Evolutionary conservation across 2,329 filamentous ascomycete species (phyloP).

Genomic region (Microthyrium microscopicum): DNA sequence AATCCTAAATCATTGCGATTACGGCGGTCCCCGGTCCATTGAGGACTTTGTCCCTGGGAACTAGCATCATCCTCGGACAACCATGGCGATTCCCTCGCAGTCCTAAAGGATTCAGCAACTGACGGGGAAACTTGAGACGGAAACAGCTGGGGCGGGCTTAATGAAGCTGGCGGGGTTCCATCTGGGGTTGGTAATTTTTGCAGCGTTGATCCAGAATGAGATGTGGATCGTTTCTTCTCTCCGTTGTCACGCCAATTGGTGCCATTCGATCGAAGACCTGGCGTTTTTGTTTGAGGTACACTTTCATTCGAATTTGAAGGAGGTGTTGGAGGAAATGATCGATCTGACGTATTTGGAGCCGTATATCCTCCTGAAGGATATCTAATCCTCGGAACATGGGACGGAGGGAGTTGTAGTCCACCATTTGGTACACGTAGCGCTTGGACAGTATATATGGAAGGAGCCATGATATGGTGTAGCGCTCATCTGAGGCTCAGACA

Average conservation of each 20-base stretch:
- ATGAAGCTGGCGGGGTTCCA: slow-evolving; percentile 15
- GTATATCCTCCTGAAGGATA: too few species aligned
- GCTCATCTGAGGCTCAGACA: too few species aligned
- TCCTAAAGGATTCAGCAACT: slow-evolving; percentile 30
- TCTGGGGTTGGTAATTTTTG: slow-evolving; percentile 20
- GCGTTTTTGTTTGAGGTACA: not conserved
- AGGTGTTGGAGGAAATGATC: slow-evolving; percentile 5
- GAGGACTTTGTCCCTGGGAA: slow-evolving; percentile 1
- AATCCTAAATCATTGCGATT: not conserved
- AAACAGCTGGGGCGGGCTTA: not conserved
- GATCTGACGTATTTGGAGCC: too few species aligned
- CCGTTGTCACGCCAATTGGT: not conserved
- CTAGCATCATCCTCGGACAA: slow-evolving; percentile 17
- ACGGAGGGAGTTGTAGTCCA: too few species aligned
- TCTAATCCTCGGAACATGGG: too few species aligned
- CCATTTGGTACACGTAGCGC: too few species aligned
- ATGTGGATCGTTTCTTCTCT: not conserved
- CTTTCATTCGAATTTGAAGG: not conserved
- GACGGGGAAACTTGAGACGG: slow-evolving; percentile 19
- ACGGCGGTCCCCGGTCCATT: slow-evolving; percentile 11
- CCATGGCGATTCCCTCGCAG: slow-evolving; percentile 25
- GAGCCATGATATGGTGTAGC: too few species aligned
- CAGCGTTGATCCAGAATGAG: not conserved
- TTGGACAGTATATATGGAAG: too few species aligned
- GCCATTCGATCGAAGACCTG: not conserved